Evolutionary conservation across 106 monocot genomes (phyloP).

Genomic region (Iris macrosiphon): DNA sequence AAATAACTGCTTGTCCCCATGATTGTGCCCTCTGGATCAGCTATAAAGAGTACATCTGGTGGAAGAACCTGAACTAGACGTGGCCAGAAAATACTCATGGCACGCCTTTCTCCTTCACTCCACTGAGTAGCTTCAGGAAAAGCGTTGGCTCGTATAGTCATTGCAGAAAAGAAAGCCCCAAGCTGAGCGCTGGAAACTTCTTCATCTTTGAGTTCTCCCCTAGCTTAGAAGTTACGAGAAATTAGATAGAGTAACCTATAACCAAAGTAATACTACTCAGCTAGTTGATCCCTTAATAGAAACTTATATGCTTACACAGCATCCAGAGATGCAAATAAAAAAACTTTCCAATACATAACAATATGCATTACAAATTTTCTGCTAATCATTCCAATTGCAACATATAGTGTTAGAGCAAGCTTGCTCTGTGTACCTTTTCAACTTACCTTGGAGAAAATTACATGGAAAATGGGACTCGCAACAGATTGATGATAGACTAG

Average conservation of each 20-base stretch:
- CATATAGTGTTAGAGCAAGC: no score
- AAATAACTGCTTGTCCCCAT: constrained; percentile 50
- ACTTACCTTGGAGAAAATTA: no score
- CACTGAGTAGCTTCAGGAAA: constrained; percentile 91
- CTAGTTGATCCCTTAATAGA: not conserved
- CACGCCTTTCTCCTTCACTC: constrained; percentile 82
- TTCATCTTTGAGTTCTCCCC: constrained; percentile 84
- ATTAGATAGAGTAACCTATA: not conserved
- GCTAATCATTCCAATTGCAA: no score
- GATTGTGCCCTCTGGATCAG: constrained; percentile 92
- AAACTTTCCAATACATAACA: not conserved
- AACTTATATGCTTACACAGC: not conserved
- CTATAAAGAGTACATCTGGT: constrained; percentile 77
- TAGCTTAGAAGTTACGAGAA: constrained; percentile 36
- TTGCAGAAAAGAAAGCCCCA: constrained; percentile 94
- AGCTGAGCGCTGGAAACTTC: constrained; percentile 86
- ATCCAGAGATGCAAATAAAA: constrained; percentile 1
- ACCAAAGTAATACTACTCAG: not conserved
- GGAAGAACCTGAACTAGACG: constrained; percentile 68
- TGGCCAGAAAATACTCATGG: constrained; percentile 74
- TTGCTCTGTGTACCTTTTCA: no score
- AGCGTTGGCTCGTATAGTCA: constrained; percentile 91
- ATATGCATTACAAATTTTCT: no score
- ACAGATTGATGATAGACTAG: no score
- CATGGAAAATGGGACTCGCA: no score